Base-by-base conservation (phyloP, 2,329 filamentous ascomycete species). In the Huntiella savannae region DNA sequence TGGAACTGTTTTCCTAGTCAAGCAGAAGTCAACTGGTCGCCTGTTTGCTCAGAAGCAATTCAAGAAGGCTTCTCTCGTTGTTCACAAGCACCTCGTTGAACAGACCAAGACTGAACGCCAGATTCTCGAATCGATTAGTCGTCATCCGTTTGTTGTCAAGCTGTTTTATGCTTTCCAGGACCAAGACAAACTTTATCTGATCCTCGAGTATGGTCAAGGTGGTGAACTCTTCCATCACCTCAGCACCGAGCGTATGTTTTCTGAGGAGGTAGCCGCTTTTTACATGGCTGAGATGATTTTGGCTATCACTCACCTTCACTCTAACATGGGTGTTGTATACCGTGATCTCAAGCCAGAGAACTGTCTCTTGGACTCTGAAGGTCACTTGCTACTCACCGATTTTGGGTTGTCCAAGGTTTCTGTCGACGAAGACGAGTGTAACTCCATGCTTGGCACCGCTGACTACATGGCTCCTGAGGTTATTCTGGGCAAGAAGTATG, bases 381-480 rank as follows among this genome's bases (percentile, higher is more conserved):
- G 91, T 34, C 91, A 98, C 59, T 73, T 98, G 1, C 75, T 98
- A 4, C 72, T 98, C 22, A 96, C 92, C 1, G 92, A 98, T 61
- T 98, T 98, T 59, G 91, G 91, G 4, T 73, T 98, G 13, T 93
- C 84, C 64, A 98, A 98, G 63, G 91, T 96, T 32, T 79, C 87
- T 1, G 72, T 91, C 12, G 79, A 86, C 49, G 56, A 57, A 15
- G 77, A 77, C 37, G 77, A 77, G 35, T 95, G 88, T 69, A 84
- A 86, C 62, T 94, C 85, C 37, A 81, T 95, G 53, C 75, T 95
- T 7, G 91, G 91, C 43, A 98, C 91, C 0, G 80, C 95, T 49
- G 91, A 96, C 60, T 98, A 98, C 70, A 98, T 98, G 91, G 92
- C 91, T 0, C 91, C 91, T 1, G 91, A 98, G 63, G 82, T 98